These are phyloP conservation scores for Rhizopogon salebrosus DNA, from an alignment of 768 basidiomycete species.

Conservation along the genomic window DNA sequence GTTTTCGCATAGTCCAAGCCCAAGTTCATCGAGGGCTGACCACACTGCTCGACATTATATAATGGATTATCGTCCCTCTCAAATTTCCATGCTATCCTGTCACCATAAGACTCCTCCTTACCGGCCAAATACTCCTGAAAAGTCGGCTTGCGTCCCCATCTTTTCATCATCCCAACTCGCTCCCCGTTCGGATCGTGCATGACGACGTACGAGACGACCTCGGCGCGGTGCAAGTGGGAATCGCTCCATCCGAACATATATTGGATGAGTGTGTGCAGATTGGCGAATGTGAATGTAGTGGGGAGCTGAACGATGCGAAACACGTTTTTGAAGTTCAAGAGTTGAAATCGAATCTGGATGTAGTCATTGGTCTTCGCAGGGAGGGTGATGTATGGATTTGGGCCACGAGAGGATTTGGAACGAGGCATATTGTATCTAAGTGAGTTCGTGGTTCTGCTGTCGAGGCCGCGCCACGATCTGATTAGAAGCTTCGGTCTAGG, in stretches of 20 bases:
- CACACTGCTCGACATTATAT: slow-evolving; percentile 7
- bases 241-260: slow-evolving; percentile 28
- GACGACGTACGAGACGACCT: slow-evolving; percentile 17
- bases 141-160: slow-evolving; percentile 14
- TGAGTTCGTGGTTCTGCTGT: no score
- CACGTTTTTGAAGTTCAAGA: slow-evolving; percentile 20
- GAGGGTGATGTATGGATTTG: no score
- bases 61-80: slow-evolving; percentile 12
- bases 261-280: slow-evolving; percentile 24
- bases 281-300: slow-evolving; percentile 24
- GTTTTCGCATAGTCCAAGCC: slow-evolving; percentile 8
- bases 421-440: no score
- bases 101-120: slow-evolving; percentile 1
- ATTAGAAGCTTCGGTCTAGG: no score
- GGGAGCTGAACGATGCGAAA: slow-evolving; percentile 20
- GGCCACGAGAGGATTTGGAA: no score
- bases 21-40: not conserved
- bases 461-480: no score
- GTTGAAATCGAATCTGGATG: slow-evolving; percentile 26
- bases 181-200: slow-evolving; percentile 6
- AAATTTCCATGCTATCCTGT: slow-evolving; percentile 11
- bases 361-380: slow-evolving; percentile 10
- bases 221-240: slow-evolving; percentile 17
- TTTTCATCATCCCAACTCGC: slow-evolving; percentile 15
- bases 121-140: slow-evolving; percentile 12